phyloP scores from a whole-genome alignment of 768 basidiomycete species.

The Pulveroboletus sp. region DNA sequence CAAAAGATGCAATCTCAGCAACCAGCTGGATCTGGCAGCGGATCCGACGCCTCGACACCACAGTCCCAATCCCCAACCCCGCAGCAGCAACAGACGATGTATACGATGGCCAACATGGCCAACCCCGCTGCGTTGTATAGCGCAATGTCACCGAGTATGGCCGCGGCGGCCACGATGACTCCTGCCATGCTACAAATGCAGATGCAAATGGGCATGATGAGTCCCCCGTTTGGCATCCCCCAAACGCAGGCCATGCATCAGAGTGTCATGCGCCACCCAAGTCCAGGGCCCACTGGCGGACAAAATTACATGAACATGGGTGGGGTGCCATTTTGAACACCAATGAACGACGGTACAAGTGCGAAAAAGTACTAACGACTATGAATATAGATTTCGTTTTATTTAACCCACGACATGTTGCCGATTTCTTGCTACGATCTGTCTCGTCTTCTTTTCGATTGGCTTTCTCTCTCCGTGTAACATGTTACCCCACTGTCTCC shows the following conservation, averaged over 20 bases:
- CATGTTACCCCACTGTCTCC: conserved; percentile 29
- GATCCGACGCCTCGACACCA: conserved; percentile 28
- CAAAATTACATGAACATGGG: conserved; percentile 47
- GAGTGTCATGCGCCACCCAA: conserved; percentile 82
- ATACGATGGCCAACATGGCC: conserved; percentile 37
- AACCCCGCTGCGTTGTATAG: conserved; percentile 45
- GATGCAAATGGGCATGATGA: conserved; percentile 48
- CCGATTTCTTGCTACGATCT: conserved; percentile 18
- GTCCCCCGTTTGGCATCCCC: conserved; percentile 47
- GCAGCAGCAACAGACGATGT: conserved; percentile 48
- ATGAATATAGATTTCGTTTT: conserved; percentile 27
- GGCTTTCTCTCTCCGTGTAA: conserved; percentile 19
- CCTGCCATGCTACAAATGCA: conserved; percentile 43
- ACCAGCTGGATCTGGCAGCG: conserved; percentile 23
- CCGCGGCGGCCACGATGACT: conserved; percentile 26
- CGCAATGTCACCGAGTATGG: conserved; percentile 32
- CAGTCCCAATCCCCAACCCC: conserved; percentile 41
- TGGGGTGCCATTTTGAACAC: conserved; percentile 29
- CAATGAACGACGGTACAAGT: conserved; percentile 9
- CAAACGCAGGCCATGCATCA: conserved; percentile 79
- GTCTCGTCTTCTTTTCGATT: conserved; percentile 17
- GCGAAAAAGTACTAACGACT: conserved; percentile 13
- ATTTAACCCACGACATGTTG: conserved; percentile 8
- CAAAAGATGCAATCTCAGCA: conserved; percentile 57
- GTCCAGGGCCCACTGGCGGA: conserved; percentile 52